Evolutionary conservation across 345 rosid species (phyloP).

Genomic region (Rhodamnia argentea): DNA sequence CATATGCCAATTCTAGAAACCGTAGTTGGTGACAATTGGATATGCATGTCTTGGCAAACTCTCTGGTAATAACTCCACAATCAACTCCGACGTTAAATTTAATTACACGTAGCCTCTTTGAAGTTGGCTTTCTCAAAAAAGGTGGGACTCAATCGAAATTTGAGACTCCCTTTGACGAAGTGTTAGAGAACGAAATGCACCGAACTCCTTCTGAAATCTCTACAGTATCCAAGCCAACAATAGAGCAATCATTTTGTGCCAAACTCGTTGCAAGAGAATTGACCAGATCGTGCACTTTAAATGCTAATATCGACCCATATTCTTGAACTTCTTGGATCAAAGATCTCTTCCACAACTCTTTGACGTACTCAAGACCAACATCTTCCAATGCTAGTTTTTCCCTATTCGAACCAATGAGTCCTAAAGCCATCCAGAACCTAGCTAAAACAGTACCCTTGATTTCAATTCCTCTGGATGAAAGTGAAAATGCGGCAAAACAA

Average conservation of each 20-base stretch:
- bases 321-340: not conserved
- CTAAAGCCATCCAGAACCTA: not conserved
- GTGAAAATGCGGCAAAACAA: not conserved
- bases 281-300: not conserved
- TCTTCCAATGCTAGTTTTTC: not conserved
- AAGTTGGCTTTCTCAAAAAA: not conserved
- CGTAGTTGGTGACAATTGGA: not conserved
- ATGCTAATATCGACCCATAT: accelerated
- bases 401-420: not conserved
- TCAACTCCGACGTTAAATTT: not conserved
- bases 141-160: not conserved
- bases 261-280: not conserved
- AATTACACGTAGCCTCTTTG: not conserved
- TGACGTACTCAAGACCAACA: not conserved
- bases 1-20: not conserved
- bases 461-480: not conserved
- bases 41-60: not conserved
- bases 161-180: not conserved
- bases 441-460: not conserved
- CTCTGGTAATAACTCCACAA: not conserved
- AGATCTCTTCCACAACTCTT: not conserved
- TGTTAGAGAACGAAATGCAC: not conserved
- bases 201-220: not conserved
- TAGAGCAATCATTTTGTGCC: not conserved
- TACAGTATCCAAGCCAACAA: not conserved